These are phyloP conservation scores for Leucosporidium yakuticum DNA, from an alignment of 768 basidiomycete species.

Conservation along the genomic window DNA sequence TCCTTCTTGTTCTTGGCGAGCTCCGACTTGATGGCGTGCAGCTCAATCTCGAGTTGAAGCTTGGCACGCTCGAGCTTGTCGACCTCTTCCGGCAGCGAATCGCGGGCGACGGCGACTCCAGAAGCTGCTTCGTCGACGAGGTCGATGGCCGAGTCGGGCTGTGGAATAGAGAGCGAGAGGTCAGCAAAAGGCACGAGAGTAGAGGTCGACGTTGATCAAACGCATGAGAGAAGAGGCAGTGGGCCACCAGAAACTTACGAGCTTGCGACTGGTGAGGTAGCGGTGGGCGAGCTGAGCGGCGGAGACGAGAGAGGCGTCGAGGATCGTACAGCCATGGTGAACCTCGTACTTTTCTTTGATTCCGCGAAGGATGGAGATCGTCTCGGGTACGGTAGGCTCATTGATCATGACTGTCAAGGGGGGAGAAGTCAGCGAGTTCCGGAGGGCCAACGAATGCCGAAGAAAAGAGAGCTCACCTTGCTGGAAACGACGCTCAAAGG, in stretches of 20 bases:
- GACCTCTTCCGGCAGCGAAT: conserved; percentile 88
- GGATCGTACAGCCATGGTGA: conserved; percentile 81
- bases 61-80: conserved; percentile 83
- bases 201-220: conserved; percentile 60
- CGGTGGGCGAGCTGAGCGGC: conserved; percentile 90
- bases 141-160: neutral
- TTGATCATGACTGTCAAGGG: conserved; percentile 82
- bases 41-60: conserved; percentile 87
- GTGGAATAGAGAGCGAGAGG: neutral
- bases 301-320: conserved; percentile 77
- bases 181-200: conserved; percentile 78
- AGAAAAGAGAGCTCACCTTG: conserved; percentile 50
- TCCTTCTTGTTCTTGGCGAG: conserved; percentile 72
- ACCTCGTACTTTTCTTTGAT: conserved; percentile 92
- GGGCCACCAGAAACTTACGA: conserved; percentile 26
- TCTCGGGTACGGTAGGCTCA: conserved; percentile 80
- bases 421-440: conserved; percentile 45
- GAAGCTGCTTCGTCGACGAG: conserved; percentile 78
- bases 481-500: conserved; percentile 37
- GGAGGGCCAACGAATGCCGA: conserved; percentile 63
- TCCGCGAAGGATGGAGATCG: conserved; percentile 88
- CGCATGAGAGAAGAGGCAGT: neutral
- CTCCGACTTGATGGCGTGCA: conserved; percentile 70
- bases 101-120: conserved; percentile 79
- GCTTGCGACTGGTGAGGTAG: conserved; percentile 56